Evolutionary conservation across 352 stramenopile species (phyloP).

Genomic region (Pilasporangium apinafurcum): DNA sequence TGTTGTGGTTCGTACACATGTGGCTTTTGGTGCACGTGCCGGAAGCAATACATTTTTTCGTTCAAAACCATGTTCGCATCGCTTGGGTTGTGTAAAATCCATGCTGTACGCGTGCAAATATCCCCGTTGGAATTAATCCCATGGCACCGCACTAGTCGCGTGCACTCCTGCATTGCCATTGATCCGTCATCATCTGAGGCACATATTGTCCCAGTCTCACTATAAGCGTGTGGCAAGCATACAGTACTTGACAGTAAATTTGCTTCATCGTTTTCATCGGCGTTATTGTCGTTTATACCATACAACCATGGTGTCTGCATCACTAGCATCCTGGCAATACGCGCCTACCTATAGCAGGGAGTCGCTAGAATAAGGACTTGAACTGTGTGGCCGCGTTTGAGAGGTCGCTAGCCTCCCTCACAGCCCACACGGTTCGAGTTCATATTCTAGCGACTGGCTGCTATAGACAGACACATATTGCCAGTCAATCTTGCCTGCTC

Average conservation of each 20-base stretch:
- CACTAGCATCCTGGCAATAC: too few relatives aligned
- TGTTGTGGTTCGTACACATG: background rate
- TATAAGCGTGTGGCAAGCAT: background rate
- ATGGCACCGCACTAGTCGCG: constrained; percentile 5
- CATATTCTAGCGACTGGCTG: too few relatives aligned
- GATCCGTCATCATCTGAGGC: background rate
- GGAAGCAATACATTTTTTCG: constrained; percentile 4
- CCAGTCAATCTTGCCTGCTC: too few relatives aligned
- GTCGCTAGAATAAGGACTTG: too few relatives aligned
- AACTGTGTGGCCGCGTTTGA: too few relatives aligned
- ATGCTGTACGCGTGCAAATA: constrained; percentile 6
- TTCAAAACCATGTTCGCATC: background rate
- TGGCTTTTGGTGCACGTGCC: constrained; percentile 1
- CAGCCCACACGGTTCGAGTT: too few relatives aligned
- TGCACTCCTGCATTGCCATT: background rate
- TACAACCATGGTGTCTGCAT: constrained; percentile 8
- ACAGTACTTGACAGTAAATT: too few relatives aligned
- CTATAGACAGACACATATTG: too few relatives aligned
- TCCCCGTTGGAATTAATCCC: constrained; percentile 1
- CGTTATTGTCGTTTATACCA: background rate
- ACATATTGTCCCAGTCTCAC: background rate
- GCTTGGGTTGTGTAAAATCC: background rate
- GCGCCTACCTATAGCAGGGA: too few relatives aligned
- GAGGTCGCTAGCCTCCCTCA: too few relatives aligned
- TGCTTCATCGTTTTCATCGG: background rate